Percentiles rank a stretch among this genome's conserved stretches.
Conservation (phyloP, 768 basidiomycete genomes). For the Trametes sanguinea region DNA sequence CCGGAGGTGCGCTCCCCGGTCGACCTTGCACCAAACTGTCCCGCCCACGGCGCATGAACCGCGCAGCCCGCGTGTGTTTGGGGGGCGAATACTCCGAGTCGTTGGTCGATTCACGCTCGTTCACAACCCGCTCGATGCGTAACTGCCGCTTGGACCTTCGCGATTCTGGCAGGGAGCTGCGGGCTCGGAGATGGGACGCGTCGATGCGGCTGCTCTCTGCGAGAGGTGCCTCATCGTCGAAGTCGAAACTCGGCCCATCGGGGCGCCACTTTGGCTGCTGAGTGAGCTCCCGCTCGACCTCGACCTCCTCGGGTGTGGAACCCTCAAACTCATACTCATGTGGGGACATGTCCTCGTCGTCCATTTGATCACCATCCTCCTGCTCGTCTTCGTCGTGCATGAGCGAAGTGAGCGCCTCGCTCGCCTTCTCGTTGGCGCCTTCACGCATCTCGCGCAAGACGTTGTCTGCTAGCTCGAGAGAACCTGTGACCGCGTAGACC, state of each 20-base stretch:
- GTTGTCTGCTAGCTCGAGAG: slow-evolving; percentile 41
- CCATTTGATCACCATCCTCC: background rate
- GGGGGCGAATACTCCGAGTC: slow-evolving; percentile 27
- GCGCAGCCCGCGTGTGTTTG: slow-evolving; percentile 28
- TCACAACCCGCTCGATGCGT: slow-evolving; percentile 11
- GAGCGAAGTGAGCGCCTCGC: background rate
- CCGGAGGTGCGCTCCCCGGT: background rate
- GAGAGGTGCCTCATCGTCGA: slow-evolving; percentile 2
- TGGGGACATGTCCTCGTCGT: background rate
- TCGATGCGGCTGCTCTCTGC: slow-evolving; percentile 18
- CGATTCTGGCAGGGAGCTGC: background rate
- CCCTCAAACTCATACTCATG: background rate
- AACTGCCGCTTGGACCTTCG: slow-evolving; percentile 3
- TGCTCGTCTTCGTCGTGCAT: background rate
- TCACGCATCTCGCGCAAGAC: slow-evolving; percentile 42
- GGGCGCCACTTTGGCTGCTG: slow-evolving; percentile 1
- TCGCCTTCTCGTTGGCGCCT: slow-evolving; percentile 35
- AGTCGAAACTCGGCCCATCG: slow-evolving; percentile 1
- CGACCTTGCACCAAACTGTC: slow-evolving; percentile 13
- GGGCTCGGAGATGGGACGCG: background rate
- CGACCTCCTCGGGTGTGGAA: background rate
- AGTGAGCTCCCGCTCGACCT: slow-evolving; percentile 17
- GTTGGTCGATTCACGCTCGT: background rate
- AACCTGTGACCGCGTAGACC: slow-evolving; percentile 38
- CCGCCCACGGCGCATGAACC: slow-evolving; percentile 17